A percentile compares a stretch with the other conserved stretches of the same genome.
Evolutionary conservation across 345 rosid genomes (phyloP).

Genomic region (Murraya paniculata): DNA sequence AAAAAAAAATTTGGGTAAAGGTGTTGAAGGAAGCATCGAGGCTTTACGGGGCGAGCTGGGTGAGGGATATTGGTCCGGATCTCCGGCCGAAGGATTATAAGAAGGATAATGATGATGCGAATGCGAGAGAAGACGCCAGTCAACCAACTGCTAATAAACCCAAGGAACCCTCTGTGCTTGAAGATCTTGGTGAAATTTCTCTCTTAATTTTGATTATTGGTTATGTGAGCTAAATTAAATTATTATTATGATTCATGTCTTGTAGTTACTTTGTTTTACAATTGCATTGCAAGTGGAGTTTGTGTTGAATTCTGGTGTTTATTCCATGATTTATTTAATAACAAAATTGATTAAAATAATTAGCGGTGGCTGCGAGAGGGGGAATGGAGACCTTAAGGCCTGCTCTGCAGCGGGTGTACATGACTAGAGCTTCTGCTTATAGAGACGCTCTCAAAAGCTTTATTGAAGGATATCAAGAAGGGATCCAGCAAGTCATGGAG

Average conservation of each 20-base stretch:
- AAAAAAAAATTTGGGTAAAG: too few species aligned
- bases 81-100: constrained; percentile 82
- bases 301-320: neutral
- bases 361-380: constrained; percentile 91
- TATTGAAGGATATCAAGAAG: constrained; percentile 77
- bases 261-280: too few species aligned
- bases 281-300: too few species aligned
- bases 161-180: constrained; percentile 68
- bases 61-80: constrained; percentile 91
- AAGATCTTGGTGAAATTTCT: constrained; percentile 72
- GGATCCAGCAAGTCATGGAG: constrained; percentile 66
- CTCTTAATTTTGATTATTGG: too few species aligned
- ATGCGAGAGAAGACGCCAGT: constrained; percentile 37
- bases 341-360: constrained; percentile 9
- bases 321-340: neutral
- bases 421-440: constrained; percentile 83
- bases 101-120: constrained; percentile 36
- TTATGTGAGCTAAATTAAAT: too few species aligned
- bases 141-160: constrained; percentile 21
- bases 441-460: constrained; percentile 78
- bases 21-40: constrained; percentile 86
- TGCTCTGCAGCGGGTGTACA: constrained; percentile 83
- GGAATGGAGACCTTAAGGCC: constrained; percentile 91
- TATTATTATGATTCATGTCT: too few species aligned
- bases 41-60: constrained; percentile 94